These are phyloP conservation scores for Arctium lappa DNA, from an alignment of 129 eudicot species.

Conservation along the genomic window DNA sequence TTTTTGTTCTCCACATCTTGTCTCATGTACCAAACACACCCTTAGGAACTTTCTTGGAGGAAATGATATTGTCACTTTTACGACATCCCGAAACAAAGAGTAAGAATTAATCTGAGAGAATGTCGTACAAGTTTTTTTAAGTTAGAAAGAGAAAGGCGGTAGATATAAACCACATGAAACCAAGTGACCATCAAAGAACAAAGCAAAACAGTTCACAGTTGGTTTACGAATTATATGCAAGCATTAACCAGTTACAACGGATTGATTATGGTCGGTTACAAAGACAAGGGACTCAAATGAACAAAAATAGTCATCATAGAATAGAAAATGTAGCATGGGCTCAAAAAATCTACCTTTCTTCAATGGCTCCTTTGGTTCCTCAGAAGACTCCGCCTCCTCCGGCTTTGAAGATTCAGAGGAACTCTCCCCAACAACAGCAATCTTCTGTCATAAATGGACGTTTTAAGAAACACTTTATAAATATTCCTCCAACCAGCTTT, in stretches of 20 bases:
- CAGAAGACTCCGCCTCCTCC: conserved; percentile 49
- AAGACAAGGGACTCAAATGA: not conserved
- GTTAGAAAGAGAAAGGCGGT: not conserved
- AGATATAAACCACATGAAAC: not conserved
- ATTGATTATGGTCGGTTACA: too few species aligned
- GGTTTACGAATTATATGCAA: not conserved
- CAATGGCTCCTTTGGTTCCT: conserved; percentile 47
- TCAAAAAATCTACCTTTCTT: conserved; percentile 59
- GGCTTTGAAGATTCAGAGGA: conserved; percentile 52
- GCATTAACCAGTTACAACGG: too few species aligned
- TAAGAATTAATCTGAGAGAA: not conserved
- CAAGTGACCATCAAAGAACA: not conserved
- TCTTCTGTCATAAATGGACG: conserved; percentile 44
- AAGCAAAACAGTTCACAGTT: not conserved
- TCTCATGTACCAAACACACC: too few species aligned
- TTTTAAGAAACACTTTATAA: not conserved
- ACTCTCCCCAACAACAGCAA: conserved; percentile 73
- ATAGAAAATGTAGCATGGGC: not conserved
- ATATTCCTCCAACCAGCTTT: not conserved
- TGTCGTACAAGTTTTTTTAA: not conserved
- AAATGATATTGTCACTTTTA: not conserved
- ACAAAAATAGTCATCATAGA: not conserved
- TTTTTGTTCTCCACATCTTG: too few species aligned
- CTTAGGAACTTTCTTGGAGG: too few species aligned
- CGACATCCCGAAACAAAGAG: not conserved